Percentiles rank a stretch among this genome's conserved stretches.
These are phyloP conservation scores for Trichophyton schoenleinii DNA, from an alignment of 2,329 filamentous ascomycete genomes.

Conservation along the genomic window DNA sequence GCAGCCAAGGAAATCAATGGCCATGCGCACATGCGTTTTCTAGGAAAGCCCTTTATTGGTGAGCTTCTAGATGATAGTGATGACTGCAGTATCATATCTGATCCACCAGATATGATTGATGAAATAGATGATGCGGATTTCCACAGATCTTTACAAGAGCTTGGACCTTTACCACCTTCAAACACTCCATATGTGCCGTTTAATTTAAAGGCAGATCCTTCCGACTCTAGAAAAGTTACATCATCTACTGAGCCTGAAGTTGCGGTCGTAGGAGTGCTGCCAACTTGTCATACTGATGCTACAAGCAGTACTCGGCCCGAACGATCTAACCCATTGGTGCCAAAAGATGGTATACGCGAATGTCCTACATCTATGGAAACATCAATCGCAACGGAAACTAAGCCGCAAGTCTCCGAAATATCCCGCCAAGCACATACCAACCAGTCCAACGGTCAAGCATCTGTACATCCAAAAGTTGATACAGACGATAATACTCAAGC, in stretches of 20 bases:
- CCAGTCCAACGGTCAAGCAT: not conserved
- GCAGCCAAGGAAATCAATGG: not conserved
- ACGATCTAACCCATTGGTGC: not conserved
- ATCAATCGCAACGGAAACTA: not conserved
- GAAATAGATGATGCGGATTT: not conserved
- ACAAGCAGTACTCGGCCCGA: not conserved
- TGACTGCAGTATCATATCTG: not conserved
- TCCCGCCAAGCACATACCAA: not conserved
- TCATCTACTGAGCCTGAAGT: not conserved
- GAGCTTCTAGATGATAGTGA: not conserved
- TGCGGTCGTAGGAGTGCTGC: not conserved
- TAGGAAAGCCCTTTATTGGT: not conserved
- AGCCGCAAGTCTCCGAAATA: not conserved
- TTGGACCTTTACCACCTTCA: not conserved
- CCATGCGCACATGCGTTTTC: not conserved
- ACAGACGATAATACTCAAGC: not conserved
- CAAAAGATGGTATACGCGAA: not conserved
- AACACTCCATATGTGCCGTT: not conserved
- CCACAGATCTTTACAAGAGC: not conserved
- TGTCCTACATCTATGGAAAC: not conserved
- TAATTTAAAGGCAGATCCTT: not conserved
- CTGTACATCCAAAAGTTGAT: not conserved
- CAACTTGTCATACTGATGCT: not conserved
- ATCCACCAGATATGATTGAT: not conserved
- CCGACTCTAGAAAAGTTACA: not conserved